phyloP scores from a whole-genome alignment of 768 basidiomycete species.

The Crepidotus variabilis region DNA sequence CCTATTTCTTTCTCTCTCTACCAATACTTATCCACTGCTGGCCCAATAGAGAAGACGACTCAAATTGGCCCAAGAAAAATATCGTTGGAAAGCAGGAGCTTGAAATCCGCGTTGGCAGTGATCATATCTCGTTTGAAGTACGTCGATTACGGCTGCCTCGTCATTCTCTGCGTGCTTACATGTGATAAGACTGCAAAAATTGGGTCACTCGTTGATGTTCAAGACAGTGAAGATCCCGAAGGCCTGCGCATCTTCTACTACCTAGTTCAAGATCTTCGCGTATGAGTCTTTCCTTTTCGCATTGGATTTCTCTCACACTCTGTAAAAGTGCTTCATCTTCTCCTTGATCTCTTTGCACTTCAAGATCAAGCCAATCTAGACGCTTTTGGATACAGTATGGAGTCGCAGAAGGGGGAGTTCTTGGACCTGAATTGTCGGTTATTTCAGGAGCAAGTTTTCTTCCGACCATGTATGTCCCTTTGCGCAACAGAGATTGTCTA shows the following conservation, averaged over 20 bases:
- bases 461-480: conserved; percentile 1
- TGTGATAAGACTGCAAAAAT: conserved; percentile 88
- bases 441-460: conserved; percentile 6
- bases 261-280: conserved; percentile 96
- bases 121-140: conserved; percentile 97
- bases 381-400: neutral
- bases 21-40: neutral
- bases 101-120: conserved; percentile 89
- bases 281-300: conserved; percentile 25
- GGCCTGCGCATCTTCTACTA: conserved; percentile 98
- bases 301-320: neutral
- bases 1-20: neutral
- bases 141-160: conserved; percentile 16
- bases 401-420: conserved; percentile 11
- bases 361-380: conserved; percentile 98
- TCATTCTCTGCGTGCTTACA: neutral
- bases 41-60: conserved; percentile 85
- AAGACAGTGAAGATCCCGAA: conserved; percentile 96
- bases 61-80: conserved; percentile 98
- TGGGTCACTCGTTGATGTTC: conserved; percentile 93
- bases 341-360: conserved; percentile 98
- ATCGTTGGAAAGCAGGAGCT: conserved; percentile 98
- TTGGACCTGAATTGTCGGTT: conserved; percentile 12
- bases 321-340: conserved; percentile 86
- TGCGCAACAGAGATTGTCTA: neutral